A percentile compares a stretch with the other conserved stretches of the same genome.
phyloP scores from a whole-genome alignment of 352 stramenopile species.

The Phytopythium montanum region DNA sequence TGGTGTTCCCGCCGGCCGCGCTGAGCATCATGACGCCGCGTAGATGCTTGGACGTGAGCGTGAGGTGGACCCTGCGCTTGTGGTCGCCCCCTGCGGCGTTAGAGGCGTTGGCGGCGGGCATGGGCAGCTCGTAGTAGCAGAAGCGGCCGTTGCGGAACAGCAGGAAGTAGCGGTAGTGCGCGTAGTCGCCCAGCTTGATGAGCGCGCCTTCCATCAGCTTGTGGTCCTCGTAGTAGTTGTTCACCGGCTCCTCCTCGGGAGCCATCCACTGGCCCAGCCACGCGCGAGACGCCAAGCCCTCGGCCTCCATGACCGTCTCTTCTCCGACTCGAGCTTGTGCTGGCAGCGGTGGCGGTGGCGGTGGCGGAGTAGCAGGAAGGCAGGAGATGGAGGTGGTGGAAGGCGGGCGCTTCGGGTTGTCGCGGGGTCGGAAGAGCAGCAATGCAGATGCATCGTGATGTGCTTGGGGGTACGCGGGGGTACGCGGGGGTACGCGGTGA shows the following conservation, averaged over 20 bases:
- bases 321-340: neutral
- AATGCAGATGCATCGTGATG: neutral
- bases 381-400: neutral
- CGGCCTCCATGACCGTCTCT: conserved; percentile 21
- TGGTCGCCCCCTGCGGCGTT: conserved; percentile 20
- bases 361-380: neutral
- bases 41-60: conserved; percentile 71
- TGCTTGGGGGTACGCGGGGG: neutral
- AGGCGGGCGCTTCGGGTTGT: neutral
- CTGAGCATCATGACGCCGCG: conserved; percentile 85
- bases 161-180: conserved; percentile 84
- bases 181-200: conserved; percentile 86
- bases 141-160: conserved; percentile 80
- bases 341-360: neutral
- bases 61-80: conserved; percentile 52
- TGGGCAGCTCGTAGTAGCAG: conserved; percentile 85
- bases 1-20: conserved; percentile 65
- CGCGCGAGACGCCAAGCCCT: conserved; percentile 38
- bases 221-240: conserved; percentile 82
- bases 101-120: conserved; percentile 31
- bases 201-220: conserved; percentile 85
- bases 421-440: neutral
- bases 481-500: no score
- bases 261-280: conserved; percentile 59
- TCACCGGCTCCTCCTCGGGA: conserved; percentile 53